Percentiles rank a stretch among this genome's conserved stretches.
Evolutionary conservation across 1,139 yeast genomes (phyloP).

Genomic region (Hemisphaericaspora subhashii): DNA sequence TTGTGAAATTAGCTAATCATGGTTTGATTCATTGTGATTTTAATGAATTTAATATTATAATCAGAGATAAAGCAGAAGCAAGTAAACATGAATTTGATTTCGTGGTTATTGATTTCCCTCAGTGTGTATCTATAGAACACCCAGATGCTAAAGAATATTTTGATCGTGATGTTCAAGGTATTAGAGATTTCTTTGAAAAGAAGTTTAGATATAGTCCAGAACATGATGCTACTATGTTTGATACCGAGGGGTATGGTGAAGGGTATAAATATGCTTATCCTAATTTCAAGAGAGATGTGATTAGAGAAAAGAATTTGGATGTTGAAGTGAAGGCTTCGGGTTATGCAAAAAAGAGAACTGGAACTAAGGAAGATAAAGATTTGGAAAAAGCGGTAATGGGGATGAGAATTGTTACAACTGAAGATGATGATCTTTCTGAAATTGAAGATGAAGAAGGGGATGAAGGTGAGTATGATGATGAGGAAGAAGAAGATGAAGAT

Average conservation of each 20-base stretch:
- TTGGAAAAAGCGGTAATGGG: constrained; percentile 72
- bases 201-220: constrained; percentile 74
- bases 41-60: constrained; percentile 93
- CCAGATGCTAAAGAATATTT: constrained; percentile 84
- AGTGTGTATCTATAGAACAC: constrained; percentile 92
- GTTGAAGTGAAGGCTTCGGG: constrained; percentile 91
- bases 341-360: constrained; percentile 66
- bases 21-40: constrained; percentile 97
- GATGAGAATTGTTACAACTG: constrained; percentile 49
- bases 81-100: constrained; percentile 59
- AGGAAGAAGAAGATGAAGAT: constrained; percentile 29
- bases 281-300: constrained; percentile 70
- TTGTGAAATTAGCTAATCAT: constrained; percentile 76
- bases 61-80: constrained; percentile 60
- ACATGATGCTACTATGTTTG: constrained; percentile 65
- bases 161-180: constrained; percentile 89
- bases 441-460: constrained; percentile 30
- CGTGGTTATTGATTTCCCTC: constrained; percentile 96
- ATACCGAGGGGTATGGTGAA: constrained; percentile 76
- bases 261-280: constrained; percentile 82
- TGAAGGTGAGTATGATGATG: constrained; percentile 32
- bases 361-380: constrained; percentile 52
- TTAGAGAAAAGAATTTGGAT: constrained; percentile 70
- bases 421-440: constrained; percentile 32
- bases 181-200: constrained; percentile 75